Base-by-base conservation (phyloP, 257 asterid species). In the Nemophila menziesii region DNA sequence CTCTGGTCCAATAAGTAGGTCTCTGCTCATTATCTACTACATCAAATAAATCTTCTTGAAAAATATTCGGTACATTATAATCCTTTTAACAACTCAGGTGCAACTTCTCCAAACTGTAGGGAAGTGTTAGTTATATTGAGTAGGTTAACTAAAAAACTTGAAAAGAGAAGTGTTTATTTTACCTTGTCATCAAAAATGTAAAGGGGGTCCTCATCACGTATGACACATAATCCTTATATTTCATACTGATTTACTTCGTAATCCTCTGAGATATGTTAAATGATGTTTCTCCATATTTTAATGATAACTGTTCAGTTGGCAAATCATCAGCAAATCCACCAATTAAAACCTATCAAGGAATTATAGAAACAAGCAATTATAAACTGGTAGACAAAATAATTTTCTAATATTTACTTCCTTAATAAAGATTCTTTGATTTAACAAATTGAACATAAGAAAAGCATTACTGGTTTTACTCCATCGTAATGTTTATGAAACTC, bases 1-100 rank as follows among this genome's bases (percentile, higher is more conserved):
- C 71, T 85, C 99, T 42, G 99, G 99, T 47, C 99, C 99, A 45
- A 81, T 57, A 90, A 64, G 94, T 66, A 3, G 99, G 99, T n/a
- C 94, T 73, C 58, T 81, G 75, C 43, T 90, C 92, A 14, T 44
- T 57, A 64, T 69, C 81, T 64, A 90, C 65, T 46, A 90, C 80
- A 65, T 85, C 92, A 69, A 90, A 90, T 64, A 79, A 81, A 70
- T 90, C 96, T 71, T 85, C 99, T 76, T 57, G 74, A 71, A 90
- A 90, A 46, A 90, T 57, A 58, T 72, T 67, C 33, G 96, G 99
- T 38, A 85, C 89, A 26, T 52, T 77, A 61, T 81, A 84, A 50
- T 76, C 92, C 60, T 81, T 68, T n/a, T 74, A 90, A 64, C 65
- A 87, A 58, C 51, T 74, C 77, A 39, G 95, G 95, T 46, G 77